Evolutionary conservation across 2,329 filamentous ascomycete species (phyloP), one percentile per base, ranked within the genome.

Genomic region (Calonectria crousiana): DNA sequence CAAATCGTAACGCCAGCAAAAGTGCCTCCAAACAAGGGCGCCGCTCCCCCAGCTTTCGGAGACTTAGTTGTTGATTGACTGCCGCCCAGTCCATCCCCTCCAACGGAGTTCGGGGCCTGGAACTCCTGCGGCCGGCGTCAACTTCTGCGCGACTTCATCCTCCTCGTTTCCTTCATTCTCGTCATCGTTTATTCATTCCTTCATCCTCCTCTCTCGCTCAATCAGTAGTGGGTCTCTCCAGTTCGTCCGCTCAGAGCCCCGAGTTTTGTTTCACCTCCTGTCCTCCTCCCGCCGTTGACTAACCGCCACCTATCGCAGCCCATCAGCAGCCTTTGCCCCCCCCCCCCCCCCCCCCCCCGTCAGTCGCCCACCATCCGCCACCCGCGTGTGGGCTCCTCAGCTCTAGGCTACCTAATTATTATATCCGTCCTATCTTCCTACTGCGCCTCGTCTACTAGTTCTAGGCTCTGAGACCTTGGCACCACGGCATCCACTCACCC

Each of bases 21-120:
- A 69, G 67, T 69, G 67, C 67, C 67, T 51, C 67, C n/a, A 41
- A 20, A 23, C 67, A 69, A 64, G 66, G 66, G 38, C 66, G 53
- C 38, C 16, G 10, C 36, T 64, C 30, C 65, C n/a, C 53, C 53
- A 58, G 53, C 53, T 58, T 58, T 58, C 53, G 53, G 53, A 58
- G 53, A 58, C 53, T 58, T 58, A 58, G 30, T 23, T 58, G 53
- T 20, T 58, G 53, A 26, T 58, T 58, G 32, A 58, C 53, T 58
- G 53, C 53, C 53, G 53, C 32, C 51, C 32, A 58, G 9, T 38
- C 53, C 32, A 26, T 58, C 53, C 53, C 32, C 18, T 58, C n/a
- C 20, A 16, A 58, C 32, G n/a, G 32, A 58, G 20, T 13, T 32
- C 52, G 14, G 41, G 41, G 23, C 52, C 66, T 28, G 26, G 18